phyloP scores from a whole-genome alignment of 2,329 filamentous ascomycete genomes.

The Xylariaceae sp. region DNA sequence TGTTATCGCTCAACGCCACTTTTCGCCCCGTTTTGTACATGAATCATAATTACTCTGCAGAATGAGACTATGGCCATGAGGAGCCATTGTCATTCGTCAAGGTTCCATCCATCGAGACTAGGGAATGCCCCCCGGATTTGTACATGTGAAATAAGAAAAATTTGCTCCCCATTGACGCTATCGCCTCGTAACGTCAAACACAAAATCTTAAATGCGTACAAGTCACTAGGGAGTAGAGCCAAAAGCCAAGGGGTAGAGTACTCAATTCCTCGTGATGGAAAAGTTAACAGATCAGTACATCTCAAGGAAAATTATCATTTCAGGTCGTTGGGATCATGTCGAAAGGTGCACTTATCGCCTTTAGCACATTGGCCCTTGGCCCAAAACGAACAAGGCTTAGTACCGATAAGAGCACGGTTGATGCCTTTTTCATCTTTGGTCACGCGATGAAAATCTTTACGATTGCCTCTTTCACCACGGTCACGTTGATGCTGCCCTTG shows the following conservation, averaged over 20 bases:
- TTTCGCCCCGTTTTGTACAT: no score
- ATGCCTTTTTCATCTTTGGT: constrained; percentile 50
- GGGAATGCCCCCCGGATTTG: background rate
- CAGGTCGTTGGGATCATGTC: constrained; percentile 60
- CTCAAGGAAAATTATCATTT: constrained; percentile 26
- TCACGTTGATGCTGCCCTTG: constrained; percentile 31
- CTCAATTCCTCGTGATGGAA: no score
- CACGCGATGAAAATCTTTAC: constrained; percentile 49
- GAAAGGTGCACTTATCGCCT: constrained; percentile 75
- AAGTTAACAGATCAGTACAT: no score
- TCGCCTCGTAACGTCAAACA: background rate
- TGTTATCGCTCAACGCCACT: no score
- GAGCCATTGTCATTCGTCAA: background rate
- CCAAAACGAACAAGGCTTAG: constrained; percentile 73
- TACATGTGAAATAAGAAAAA: background rate
- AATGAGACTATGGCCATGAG: no score
- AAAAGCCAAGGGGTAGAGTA: no score
- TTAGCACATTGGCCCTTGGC: constrained; percentile 74
- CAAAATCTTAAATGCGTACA: no score
- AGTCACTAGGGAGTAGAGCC: no score
- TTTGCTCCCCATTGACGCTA: background rate
- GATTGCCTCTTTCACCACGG: constrained; percentile 39
- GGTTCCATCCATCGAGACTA: background rate
- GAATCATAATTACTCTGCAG: no score
- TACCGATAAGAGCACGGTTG: constrained; percentile 66